Percentiles rank a stretch among this genome's conserved stretches.
Evolutionary conservation across 345 rosid genomes (phyloP).

Genomic region (Arabidopsis suecica): DNA sequence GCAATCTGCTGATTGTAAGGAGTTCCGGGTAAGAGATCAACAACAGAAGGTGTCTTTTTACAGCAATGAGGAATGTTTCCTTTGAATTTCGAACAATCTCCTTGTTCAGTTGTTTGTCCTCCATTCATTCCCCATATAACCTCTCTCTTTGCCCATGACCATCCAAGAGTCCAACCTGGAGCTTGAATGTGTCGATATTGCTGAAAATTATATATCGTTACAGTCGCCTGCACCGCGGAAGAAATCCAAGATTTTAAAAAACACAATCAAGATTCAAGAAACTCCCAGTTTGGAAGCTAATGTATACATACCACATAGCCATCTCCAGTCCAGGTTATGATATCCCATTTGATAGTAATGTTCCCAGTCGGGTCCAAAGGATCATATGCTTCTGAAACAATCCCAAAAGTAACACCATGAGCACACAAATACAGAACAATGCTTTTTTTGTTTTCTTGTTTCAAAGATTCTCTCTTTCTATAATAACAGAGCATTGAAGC

Average conservation of each 20-base stretch:
- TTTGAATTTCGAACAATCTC: conserved; percentile 85
- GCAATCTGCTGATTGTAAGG: conserved; percentile 81
- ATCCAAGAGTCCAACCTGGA: conserved; percentile 84
- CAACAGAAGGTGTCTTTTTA: conserved; percentile 59
- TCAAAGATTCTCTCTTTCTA: neutral
- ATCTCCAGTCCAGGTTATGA: conserved; percentile 73
- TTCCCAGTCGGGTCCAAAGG: conserved; percentile 80
- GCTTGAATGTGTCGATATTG: conserved; percentile 62
- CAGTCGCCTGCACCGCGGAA: conserved; percentile 58
- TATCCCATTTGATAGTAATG: conserved; percentile 82
- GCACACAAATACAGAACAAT: neutral
- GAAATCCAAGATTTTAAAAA: neutral
- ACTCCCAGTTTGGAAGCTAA: neutral
- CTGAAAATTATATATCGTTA: conserved; percentile 74
- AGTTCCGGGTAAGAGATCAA: conserved; percentile 76
- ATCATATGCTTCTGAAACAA: conserved; percentile 64
- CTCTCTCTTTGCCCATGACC: conserved; percentile 84
- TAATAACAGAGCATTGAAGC: conserved; percentile 22
- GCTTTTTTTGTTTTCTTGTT: neutral
- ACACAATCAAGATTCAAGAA: conserved; percentile 23
- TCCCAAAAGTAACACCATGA: conserved; percentile 13
- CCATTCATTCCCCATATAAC: conserved; percentile 84
- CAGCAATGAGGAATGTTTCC: conserved; percentile 78
- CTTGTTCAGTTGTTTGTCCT: conserved; percentile 84
- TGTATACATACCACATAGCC: conserved; percentile 64